These are phyloP conservation scores for Lipomyces mesembrius DNA, from an alignment of 805 yeast genomes.

Conservation along the genomic window DNA sequence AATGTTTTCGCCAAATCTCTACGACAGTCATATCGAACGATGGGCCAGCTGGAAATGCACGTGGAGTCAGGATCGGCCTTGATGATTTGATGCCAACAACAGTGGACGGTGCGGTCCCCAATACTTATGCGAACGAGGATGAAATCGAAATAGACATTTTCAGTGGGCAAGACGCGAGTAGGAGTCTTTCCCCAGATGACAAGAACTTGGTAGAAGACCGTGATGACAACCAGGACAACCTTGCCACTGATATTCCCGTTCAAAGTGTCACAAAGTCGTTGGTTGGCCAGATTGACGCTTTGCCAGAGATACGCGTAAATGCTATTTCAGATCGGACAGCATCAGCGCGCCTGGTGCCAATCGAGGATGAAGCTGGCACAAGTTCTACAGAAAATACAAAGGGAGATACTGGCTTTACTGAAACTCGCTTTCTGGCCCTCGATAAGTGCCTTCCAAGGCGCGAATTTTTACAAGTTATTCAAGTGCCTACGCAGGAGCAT, in stretches of 20 bases:
- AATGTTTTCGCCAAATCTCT: not conserved
- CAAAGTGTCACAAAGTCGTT: not conserved
- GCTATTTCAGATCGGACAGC: not conserved
- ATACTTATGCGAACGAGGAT: not conserved
- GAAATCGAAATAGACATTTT: conserved; percentile 3
- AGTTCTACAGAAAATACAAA: not conserved
- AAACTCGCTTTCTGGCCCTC: conserved; percentile 69
- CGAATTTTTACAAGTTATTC: conserved; percentile 57
- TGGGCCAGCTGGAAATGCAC: not conserved
- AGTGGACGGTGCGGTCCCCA: not conserved
- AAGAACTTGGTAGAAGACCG: not conserved
- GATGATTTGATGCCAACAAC: conserved; percentile 2
- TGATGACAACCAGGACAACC: not conserved
- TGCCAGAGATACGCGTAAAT: not conserved
- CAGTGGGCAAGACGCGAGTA: not conserved
- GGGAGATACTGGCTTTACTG: conserved; percentile 14
- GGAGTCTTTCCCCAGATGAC: not conserved
- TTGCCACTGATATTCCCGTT: not conserved
- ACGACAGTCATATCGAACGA: not conserved
- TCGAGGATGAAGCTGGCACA: not conserved
- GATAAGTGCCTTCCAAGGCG: conserved; percentile 82
- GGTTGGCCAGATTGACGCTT: not conserved
- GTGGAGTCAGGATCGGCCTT: conserved; percentile 7
- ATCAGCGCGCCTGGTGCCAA: not conserved
- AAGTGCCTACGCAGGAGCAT: conserved; percentile 6